Conservation (phyloP, 1,284 basidiomycete genomes). For the Agaricales sp. region DNA sequence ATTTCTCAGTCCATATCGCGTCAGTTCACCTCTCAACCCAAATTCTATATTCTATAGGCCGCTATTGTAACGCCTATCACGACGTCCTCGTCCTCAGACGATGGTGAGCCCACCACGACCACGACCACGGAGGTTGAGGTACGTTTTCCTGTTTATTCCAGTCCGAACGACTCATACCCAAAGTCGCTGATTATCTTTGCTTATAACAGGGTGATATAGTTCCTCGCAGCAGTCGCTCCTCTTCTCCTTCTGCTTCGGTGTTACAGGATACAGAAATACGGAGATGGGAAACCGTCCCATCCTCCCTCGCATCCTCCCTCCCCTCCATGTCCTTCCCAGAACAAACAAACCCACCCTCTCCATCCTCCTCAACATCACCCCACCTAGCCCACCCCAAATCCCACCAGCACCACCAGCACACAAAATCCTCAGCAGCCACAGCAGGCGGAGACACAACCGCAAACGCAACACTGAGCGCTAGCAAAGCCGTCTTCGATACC, state of each 20-base stretch:
- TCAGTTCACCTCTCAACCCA: neutral
- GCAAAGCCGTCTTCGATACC: constrained; percentile 72
- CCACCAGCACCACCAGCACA: constrained; percentile 16
- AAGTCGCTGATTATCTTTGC: too few relatives aligned
- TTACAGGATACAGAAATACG: too few relatives aligned
- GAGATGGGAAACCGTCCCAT: constrained; percentile 62
- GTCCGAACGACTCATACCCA: constrained; percentile 38
- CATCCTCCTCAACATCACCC: constrained; percentile 9
- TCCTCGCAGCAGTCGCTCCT: too few relatives aligned
- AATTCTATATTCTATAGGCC: neutral
- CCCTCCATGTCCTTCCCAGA: constrained; percentile 67
- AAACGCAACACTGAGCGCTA: constrained; percentile 24
- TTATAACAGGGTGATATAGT: too few relatives aligned
- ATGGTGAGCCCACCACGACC: too few relatives aligned
- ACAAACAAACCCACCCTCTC: constrained; percentile 38
- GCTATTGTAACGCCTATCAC: neutral
- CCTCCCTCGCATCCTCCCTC: constrained; percentile 57
- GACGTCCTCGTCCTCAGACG: too few relatives aligned
- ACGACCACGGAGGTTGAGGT: too few relatives aligned
- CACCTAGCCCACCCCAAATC: constrained; percentile 15
- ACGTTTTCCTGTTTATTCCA: neutral
- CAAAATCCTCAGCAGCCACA: too few relatives aligned
- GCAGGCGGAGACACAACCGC: too few relatives aligned
- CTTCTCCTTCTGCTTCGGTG: too few relatives aligned
- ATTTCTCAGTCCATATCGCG: neutral